Evolutionary conservation across 225 moss, liverwort and hornwort species (phyloP).

Genomic region (Polytrichum formosum): DNA sequence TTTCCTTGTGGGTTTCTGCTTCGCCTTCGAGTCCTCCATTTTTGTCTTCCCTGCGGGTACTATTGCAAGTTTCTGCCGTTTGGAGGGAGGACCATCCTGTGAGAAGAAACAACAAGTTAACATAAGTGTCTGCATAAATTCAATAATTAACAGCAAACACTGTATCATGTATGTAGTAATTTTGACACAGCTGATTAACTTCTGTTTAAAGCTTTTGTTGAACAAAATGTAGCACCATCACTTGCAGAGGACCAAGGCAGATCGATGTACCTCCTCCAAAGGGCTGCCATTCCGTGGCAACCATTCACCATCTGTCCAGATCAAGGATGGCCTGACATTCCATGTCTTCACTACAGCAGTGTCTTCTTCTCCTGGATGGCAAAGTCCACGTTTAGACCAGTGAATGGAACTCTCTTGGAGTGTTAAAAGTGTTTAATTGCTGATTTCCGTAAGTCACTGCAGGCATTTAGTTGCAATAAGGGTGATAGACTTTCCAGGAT

Average conservation of each 20-base stretch:
- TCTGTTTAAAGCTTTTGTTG: neutral
- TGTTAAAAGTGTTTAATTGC: too few relatives aligned
- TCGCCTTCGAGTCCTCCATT: constrained; percentile 12
- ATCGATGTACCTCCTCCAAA: constrained; percentile 31
- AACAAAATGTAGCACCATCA: constrained; percentile 2
- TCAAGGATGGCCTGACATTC: constrained; percentile 48
- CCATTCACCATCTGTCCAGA: constrained; percentile 53
- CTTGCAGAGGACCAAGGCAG: neutral
- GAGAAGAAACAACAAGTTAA: neutral
- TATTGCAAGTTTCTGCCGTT: constrained; percentile 32
- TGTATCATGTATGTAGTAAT: neutral
- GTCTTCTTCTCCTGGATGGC: constrained; percentile 38
- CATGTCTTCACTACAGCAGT: constrained; percentile 30
- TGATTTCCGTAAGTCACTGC: neutral
- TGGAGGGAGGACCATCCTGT: constrained; percentile 44
- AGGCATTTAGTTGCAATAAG: constrained; percentile 11
- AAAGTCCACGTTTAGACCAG: constrained; percentile 2
- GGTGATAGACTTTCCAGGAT: constrained; percentile 6
- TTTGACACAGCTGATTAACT: neutral
- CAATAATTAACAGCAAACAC: too few relatives aligned
- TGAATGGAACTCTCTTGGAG: neutral
- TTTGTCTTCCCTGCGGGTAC: constrained; percentile 7
- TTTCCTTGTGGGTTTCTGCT: constrained; percentile 10
- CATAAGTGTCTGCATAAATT: constrained; percentile 5
- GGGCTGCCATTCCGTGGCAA: constrained; percentile 28